Base-by-base conservation (phyloP, 768 basidiomycete genomes). In the Calocera cornea region DNA sequence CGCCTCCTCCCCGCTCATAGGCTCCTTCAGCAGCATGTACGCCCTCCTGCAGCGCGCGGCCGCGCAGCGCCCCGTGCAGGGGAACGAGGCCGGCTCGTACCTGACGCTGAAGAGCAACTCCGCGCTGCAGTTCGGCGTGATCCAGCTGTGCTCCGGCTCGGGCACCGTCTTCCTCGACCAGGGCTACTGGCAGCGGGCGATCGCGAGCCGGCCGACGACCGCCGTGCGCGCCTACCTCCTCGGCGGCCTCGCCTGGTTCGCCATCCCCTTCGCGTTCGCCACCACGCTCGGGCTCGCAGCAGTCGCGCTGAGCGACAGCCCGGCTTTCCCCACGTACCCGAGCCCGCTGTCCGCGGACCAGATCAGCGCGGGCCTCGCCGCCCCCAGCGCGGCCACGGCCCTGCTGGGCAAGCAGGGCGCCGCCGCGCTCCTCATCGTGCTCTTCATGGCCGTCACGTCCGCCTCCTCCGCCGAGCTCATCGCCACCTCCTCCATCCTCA, bases 111-210 rank as follows among this genome's bases (percentile, higher is more conserved):
- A 5, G 8, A 17, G 8, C n/a, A 82, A 84, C 74, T 82, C 85
- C 63, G 90, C 89, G 1, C 75, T 92, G n/a, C 87, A 91, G 66
- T 92, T 93, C 68, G 87, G 92, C 22, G 85, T 94, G 17, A 88
- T 95, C 76, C 94, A 93, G 75, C 75, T 92, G 70, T 85, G 90
- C 66, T 90, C 92, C 1, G 92, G 93, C 75, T 92, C 92, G 71
- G 80, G 83, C 29, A 84, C 82, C 12, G 84, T 86, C 2, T 76
- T 84, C 72, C 80, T 83, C 72, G 83, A 84, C 68, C 87, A 90
- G 72, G 87, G 89, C 0, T 97, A 95, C 76, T 95, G 90, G 87
- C 91, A 93, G 73, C 83, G 92, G 14, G 93, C 93, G 0, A 92
- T 97, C 73, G 94, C 95, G 0, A 88, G 87, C 68, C 79, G 86